Percentiles rank a stretch among this genome's conserved stretches.
Evolutionary conservation across 768 basidiomycete genomes (phyloP).

Genomic region (Symmetrospora coprosmae): DNA sequence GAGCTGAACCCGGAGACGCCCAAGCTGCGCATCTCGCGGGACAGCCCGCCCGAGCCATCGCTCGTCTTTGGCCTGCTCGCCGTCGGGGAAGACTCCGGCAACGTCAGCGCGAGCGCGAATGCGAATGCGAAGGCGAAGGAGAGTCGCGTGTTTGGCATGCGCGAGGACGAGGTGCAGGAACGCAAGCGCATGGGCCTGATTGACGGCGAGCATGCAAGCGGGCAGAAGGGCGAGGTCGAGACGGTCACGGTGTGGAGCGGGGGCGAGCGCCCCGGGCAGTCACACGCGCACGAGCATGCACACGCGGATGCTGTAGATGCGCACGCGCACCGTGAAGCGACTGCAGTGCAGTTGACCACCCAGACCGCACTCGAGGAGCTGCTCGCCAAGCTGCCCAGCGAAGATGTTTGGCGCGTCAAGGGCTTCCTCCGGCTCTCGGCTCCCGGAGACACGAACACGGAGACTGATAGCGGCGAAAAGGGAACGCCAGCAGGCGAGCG

Average conservation of each 20-base stretch:
- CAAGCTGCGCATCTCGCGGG: slow-evolving; percentile 53
- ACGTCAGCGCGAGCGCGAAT: slow-evolving; percentile 44
- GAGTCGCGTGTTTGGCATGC: too few species aligned
- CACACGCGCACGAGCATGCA: slow-evolving; percentile 22
- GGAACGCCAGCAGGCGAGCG: background rate
- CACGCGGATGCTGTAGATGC: slow-evolving; percentile 28
- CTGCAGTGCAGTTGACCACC: slow-evolving; percentile 33
- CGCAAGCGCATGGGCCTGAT: slow-evolving; percentile 22
- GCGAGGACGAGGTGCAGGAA: too few species aligned
- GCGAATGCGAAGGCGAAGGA: slow-evolving; percentile 28
- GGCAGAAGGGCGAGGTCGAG: slow-evolving; percentile 74
- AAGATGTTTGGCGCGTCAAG: slow-evolving; percentile 66
- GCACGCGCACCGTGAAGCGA: background rate
- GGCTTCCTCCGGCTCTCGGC: slow-evolving; percentile 55
- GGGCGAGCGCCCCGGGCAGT: slow-evolving; percentile 25
- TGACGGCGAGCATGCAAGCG: slow-evolving; percentile 25
- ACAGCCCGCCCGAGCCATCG: slow-evolving; percentile 54
- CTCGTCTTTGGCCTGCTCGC: slow-evolving; percentile 65
- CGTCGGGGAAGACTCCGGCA: slow-evolving; percentile 40
- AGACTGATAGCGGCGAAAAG: slow-evolving; percentile 33
- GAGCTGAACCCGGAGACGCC: slow-evolving; percentile 83
- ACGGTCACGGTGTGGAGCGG: slow-evolving; percentile 53
- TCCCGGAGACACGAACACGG: slow-evolving; percentile 30
- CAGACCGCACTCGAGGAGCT: slow-evolving; percentile 42
- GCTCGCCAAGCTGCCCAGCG: slow-evolving; percentile 49